These are phyloP conservation scores for Thuidium tamariscinum DNA, from an alignment of 225 moss, liverwort and hornwort genomes.

Conservation along the genomic window DNA sequence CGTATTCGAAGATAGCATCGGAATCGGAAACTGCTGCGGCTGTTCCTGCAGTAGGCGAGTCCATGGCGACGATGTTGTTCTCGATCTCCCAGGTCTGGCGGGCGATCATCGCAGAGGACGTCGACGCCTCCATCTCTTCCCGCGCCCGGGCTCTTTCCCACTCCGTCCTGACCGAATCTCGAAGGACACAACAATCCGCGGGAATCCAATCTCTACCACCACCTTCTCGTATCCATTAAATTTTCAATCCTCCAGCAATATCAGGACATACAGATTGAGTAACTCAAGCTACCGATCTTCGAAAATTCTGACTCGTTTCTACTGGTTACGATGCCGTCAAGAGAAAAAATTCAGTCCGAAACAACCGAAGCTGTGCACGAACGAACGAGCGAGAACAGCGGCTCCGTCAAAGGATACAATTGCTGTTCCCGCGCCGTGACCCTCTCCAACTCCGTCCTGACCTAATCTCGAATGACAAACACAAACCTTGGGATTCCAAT, in stretches of 20 bases:
- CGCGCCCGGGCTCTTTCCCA: slow-evolving; percentile 28
- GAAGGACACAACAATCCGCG: neutral
- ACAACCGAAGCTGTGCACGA: neutral
- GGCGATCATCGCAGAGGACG: slow-evolving; percentile 62
- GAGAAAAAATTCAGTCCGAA: neutral
- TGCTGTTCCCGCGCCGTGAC: neutral
- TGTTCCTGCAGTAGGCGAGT: slow-evolving; percentile 2
- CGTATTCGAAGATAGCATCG: slow-evolving; percentile 86
- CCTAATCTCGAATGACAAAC: neutral
- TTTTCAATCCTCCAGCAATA: neutral
- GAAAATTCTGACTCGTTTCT: neutral
- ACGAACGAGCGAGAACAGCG: neutral
- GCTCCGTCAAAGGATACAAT: neutral
- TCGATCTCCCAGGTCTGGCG: slow-evolving; percentile 98
- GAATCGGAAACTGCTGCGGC: slow-evolving; percentile 32
- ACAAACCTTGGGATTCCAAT: neutral
- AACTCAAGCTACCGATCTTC: neutral
- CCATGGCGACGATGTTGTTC: slow-evolving; percentile 80
- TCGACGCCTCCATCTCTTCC: slow-evolving; percentile 77
- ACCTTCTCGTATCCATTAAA: neutral
- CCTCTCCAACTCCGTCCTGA: slow-evolving; percentile 25
- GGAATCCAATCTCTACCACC: neutral
- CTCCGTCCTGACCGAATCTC: slow-evolving; percentile 22
- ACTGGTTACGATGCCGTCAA: too few species aligned
- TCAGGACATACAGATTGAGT: neutral